Percentiles rank a stretch among this genome's conserved stretches.
These are phyloP conservation scores for Sporopachydermia cereana DNA, from an alignment of 1,139 yeast genomes.

Conservation along the genomic window DNA sequence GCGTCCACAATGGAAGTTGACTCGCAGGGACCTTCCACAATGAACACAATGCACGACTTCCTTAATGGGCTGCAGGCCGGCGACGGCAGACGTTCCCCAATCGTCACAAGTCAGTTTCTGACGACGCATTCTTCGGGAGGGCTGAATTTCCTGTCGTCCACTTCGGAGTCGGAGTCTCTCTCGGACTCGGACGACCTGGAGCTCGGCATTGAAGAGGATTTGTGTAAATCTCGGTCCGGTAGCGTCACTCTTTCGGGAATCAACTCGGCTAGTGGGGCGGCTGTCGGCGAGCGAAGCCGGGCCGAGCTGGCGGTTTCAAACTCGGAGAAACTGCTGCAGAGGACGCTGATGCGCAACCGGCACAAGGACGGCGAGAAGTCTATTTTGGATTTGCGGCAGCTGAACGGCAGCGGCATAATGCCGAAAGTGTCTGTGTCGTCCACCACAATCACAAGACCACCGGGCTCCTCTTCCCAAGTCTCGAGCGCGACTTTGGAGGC, in stretches of 20 bases:
- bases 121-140: constrained; percentile 5
- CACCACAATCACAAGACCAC: neutral
- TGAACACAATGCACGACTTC: neutral
- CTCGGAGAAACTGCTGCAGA: neutral
- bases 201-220: neutral
- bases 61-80: neutral
- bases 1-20: no score
- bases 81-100: neutral
- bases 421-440: constrained; percentile 1
- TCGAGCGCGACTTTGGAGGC: no score
- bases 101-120: neutral
- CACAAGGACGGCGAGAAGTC: constrained; percentile 5
- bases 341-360: neutral
- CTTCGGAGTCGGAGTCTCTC: neutral
- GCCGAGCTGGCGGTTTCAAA: neutral
- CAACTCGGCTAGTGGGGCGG: neutral
- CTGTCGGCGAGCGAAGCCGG: neutral
- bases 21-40: no score
- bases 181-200: neutral
- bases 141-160: neutral
- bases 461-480: no score
- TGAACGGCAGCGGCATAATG: neutral
- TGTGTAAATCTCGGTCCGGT: no score
- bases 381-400: constrained; percentile 1
- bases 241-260: neutral